These are phyloP conservation scores for Neohortaea acidophila DNA, from an alignment of 495 filamentous ascomycete species.

Conservation along the genomic window DNA sequence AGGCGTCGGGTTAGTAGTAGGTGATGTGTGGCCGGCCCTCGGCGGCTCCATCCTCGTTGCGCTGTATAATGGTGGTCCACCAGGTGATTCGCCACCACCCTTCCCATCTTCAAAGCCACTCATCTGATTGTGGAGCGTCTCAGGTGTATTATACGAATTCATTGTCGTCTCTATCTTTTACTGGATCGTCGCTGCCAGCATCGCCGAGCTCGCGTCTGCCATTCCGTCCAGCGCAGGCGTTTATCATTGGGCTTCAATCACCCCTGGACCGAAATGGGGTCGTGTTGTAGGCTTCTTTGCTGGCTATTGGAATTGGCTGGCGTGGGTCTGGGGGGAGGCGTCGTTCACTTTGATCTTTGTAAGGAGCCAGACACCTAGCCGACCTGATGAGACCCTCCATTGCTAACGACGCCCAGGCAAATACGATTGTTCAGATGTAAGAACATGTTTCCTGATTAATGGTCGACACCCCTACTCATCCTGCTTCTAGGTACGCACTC, in stretches of 20 bases:
- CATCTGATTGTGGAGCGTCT: no score
- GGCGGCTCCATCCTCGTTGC: background rate
- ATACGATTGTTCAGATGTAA: no score
- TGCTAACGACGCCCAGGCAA: no score
- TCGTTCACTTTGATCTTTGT: constrained; percentile 48
- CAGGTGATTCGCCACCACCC: no score
- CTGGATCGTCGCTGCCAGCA: constrained; percentile 33
- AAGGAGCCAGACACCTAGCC: no score
- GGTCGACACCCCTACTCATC: no score
- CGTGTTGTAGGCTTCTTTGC: constrained; percentile 60
- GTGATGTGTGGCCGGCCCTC: background rate
- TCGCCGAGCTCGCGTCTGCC: constrained; percentile 55
- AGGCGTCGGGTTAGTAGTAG: background rate
- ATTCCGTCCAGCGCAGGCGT: constrained; percentile 72
- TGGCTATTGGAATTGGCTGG: constrained; percentile 66
- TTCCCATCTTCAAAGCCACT: no score
- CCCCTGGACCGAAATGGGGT: constrained; percentile 52
- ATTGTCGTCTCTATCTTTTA: background rate
- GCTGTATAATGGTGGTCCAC: background rate
- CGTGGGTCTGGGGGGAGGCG: constrained; percentile 56
- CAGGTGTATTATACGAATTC: background rate
- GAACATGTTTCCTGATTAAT: no score
- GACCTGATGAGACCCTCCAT: no score
- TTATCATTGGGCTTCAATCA: constrained; percentile 73
- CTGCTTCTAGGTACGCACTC: constrained; percentile 30